Evolutionary conservation across 257 asterid species (phyloP).

Genomic region (Lithospermum erythrorhizon): DNA sequence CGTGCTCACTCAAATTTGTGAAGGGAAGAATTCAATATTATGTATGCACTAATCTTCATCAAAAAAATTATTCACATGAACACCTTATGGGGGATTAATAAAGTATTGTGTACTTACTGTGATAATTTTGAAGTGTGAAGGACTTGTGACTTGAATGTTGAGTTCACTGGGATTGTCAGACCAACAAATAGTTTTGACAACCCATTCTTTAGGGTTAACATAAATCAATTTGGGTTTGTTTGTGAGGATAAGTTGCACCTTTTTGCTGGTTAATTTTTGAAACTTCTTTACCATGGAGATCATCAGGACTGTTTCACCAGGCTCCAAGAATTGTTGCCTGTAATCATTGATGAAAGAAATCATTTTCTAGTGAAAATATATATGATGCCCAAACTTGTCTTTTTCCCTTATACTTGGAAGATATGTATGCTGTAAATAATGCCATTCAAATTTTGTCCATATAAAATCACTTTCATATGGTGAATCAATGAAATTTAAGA

Average conservation of each 20-base stretch:
- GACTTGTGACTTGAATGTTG: constrained; percentile 73
- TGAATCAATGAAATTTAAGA: no score
- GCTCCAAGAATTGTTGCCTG: constrained; percentile 97
- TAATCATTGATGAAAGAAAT: background rate
- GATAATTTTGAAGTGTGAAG: constrained; percentile 79
- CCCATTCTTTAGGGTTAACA: constrained; percentile 76
- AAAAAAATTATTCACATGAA: background rate
- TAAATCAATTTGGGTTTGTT: constrained; percentile 85
- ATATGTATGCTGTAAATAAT: no score
- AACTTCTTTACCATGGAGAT: constrained; percentile 89
- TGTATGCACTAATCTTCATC: no score
- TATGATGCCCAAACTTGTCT: no score
- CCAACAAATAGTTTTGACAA: constrained; percentile 69
- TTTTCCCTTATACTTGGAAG: no score
- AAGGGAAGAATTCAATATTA: no score
- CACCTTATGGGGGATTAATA: background rate
- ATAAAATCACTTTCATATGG: no score
- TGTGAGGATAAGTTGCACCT: constrained; percentile 93
- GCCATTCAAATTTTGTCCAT: no score
- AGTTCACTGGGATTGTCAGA: constrained; percentile 86
- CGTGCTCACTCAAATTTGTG: no score
- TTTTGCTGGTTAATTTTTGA: constrained; percentile 84
- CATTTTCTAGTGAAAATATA: no score
- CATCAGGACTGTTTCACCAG: constrained; percentile 95
- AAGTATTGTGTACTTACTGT: constrained; percentile 44